Conservation (phyloP, 2,329 filamentous ascomycete species). For the Emmonsiellopsis sp. region DNA sequence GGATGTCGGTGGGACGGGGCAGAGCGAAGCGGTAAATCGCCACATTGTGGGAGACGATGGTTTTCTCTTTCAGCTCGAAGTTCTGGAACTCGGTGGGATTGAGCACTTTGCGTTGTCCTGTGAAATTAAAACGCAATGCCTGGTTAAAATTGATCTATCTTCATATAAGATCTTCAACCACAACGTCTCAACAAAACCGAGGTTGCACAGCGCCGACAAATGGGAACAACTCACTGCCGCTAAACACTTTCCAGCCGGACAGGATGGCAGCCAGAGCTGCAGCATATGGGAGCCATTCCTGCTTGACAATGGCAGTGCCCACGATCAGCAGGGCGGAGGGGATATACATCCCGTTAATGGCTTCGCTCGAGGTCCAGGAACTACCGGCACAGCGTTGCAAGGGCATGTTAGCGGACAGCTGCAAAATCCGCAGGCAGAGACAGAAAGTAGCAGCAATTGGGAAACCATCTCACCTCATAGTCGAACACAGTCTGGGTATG, state of each 20-base stretch:
- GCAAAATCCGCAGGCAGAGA: background rate
- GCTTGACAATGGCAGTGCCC: constrained; percentile 68
- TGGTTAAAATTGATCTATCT: background rate
- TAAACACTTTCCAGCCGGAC: constrained; percentile 61
- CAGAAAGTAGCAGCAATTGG: no score
- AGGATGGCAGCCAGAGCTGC: constrained; percentile 56
- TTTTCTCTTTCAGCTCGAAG: constrained; percentile 91
- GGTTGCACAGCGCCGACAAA: background rate
- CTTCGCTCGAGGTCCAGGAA: constrained; percentile 35
- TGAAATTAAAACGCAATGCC: background rate
- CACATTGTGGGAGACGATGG: constrained; percentile 91
- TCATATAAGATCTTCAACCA: background rate
- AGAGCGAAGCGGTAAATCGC: constrained; percentile 96
- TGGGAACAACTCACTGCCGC: constrained; percentile 50
- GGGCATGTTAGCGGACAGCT: background rate
- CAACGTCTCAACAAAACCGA: background rate
- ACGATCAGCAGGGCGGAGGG: constrained; percentile 70
- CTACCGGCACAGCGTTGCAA: background rate
- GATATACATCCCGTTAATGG: constrained; percentile 72
- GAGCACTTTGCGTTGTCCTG: constrained; percentile 71
- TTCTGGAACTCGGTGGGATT: constrained; percentile 83
- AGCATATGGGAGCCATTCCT: constrained; percentile 65
- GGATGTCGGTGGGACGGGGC: constrained; percentile 65
- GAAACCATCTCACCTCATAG: no score
- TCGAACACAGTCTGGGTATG: no score